Base-by-base conservation (phyloP, 2,329 filamentous ascomycete genomes). In the Eutypa lata region DNA sequence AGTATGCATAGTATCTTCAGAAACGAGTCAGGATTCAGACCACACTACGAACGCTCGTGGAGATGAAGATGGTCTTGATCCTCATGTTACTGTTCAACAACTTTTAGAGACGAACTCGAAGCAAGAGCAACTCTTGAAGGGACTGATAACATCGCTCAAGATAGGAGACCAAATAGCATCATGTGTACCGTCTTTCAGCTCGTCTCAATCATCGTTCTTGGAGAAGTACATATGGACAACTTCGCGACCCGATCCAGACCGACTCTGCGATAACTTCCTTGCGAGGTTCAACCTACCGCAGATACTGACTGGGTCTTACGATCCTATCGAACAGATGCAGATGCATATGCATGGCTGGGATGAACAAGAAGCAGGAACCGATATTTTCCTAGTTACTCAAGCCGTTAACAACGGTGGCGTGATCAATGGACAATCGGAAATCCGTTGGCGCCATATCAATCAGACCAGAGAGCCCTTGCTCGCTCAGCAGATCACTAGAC, bases 241-340 rank as follows among this genome's bases (percentile, higher is more conserved):
- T 31, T 40, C 54, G 18, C 33, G 53, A 35, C 55, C 55, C 19
- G 53, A 57, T 22, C 53, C 53, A 5, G 21, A 28, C 22, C 40
- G 50, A 42, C 21, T 57, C 16, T 57, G 53, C 47, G 55, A 57
- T 28, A 52, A 53, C 38, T 57, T 57, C 37, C 31, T 57, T 42
- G 55, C 55, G 43, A 52, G 50, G 49, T 57, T 46, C 35, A 54
- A 51, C 26, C 38, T 31, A 31, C 26, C 26, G 26, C 26, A 31
- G 7, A 49, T 57, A 31, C 50, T 57, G 22, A 51, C 55, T 18
- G 52, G 55, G 16, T 53, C 55, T 44, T 54, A 57, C 31, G 55
- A 57, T 37, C 47, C 55, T 37, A 57, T 57, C 21, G 55, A 57
- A 31, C 5, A 6, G 26, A 31, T 56, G 16, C 5, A 6, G 26